Conservation (phyloP, 2,329 filamentous ascomycete species). For the Cyanodermella asteris region DNA sequence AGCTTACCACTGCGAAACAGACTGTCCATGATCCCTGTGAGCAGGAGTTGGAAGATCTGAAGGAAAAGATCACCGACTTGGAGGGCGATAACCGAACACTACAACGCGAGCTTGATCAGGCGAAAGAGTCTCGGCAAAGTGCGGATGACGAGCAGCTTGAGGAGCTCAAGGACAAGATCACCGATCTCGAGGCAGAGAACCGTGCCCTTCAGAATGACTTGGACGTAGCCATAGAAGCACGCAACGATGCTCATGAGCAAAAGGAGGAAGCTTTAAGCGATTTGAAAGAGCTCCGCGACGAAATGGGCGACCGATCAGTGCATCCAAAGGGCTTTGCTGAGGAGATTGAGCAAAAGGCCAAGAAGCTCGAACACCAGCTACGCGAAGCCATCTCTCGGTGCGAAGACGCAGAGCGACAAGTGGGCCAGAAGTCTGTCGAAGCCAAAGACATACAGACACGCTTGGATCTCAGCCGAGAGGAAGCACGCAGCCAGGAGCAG, state of each 20-base stretch:
- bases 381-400: slow-evolving; percentile 27
- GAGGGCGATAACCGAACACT: slow-evolving; percentile 4
- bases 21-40: background rate
- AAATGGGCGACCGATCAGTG: slow-evolving; percentile 59
- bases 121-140: slow-evolving; percentile 32
- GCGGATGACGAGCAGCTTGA: slow-evolving; percentile 25
- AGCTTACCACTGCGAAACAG: background rate
- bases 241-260: slow-evolving; percentile 4
- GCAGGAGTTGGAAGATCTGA: slow-evolving; percentile 3
- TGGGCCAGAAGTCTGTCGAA: slow-evolving; percentile 18
- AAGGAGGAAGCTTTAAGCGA: slow-evolving; percentile 7
- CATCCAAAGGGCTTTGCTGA: slow-evolving; percentile 52
- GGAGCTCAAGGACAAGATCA: slow-evolving; percentile 34
- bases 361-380: slow-evolving; percentile 44
- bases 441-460: slow-evolving; percentile 31
- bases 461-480: slow-evolving; percentile 17
- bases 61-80: slow-evolving; percentile 4
- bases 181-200: slow-evolving; percentile 18
- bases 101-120: slow-evolving; percentile 32
- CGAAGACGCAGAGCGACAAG: too few relatives aligned
- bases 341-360: slow-evolving; percentile 50
- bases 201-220: background rate
- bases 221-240: background rate
- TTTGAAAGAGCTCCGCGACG: slow-evolving; percentile 36
- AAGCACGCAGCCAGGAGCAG: slow-evolving; percentile 16